Evolutionary conservation across 2,329 filamentous ascomycete genomes (phyloP).

Genomic region (Pseudogymnoascus sp.): DNA sequence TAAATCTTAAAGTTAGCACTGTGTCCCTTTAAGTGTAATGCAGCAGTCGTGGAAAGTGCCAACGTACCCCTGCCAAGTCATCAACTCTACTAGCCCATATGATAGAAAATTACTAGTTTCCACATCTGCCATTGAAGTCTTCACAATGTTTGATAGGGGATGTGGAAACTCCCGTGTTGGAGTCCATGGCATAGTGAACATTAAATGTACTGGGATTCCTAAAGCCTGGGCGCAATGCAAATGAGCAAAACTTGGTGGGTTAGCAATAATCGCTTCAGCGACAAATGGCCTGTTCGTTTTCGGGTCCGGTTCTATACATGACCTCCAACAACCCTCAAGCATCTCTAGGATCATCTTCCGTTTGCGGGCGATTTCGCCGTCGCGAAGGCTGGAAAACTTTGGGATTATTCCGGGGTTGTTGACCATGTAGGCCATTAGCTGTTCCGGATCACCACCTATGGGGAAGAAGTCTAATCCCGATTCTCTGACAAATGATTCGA

Average conservation of each 20-base stretch:
- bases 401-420: constrained; percentile 43
- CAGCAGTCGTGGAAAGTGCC: background rate
- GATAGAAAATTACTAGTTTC: constrained; percentile 37
- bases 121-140: constrained; percentile 29
- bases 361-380: constrained; percentile 32
- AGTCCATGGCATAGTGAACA: constrained; percentile 23
- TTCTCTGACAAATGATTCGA: constrained; percentile 45
- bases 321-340: constrained; percentile 32
- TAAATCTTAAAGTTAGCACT: background rate
- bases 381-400: constrained; percentile 30
- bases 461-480: constrained; percentile 51
- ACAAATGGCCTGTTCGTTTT: constrained; percentile 18
- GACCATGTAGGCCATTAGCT: constrained; percentile 67
- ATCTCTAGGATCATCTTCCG: constrained; percentile 33
- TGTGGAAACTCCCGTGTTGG: constrained; percentile 21
- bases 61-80: constrained; percentile 43
- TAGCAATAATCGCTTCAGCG: constrained; percentile 25
- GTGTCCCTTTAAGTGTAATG: background rate
- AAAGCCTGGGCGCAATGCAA: constrained; percentile 21
- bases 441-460: constrained; percentile 59
- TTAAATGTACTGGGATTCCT: constrained; percentile 12
- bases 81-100: constrained; percentile 40
- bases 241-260: constrained; percentile 26
- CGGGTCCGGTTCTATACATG: constrained; percentile 32
- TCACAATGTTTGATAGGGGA: constrained; percentile 40